These are phyloP conservation scores for Kuraishia piskuri DNA, from an alignment of 805 yeast genomes.

Conservation along the genomic window DNA sequence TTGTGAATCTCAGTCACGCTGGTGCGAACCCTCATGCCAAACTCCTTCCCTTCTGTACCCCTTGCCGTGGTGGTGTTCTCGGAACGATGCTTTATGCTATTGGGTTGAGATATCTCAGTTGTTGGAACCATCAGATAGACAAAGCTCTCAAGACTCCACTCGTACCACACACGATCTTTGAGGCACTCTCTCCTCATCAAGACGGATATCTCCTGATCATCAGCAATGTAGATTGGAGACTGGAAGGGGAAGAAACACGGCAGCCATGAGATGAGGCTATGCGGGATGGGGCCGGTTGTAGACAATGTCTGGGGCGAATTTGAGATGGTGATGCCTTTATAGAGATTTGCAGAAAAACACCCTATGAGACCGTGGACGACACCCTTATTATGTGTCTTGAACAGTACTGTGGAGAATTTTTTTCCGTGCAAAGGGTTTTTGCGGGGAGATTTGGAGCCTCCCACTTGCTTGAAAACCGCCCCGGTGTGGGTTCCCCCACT, in stretches of 20 bases:
- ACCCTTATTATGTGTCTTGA: slow-evolving; percentile 39
- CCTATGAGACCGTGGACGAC: slow-evolving; percentile 72
- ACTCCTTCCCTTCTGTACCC: slow-evolving; percentile 26
- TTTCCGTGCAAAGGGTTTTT: slow-evolving; percentile 14
- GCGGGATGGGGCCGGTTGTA: slow-evolving; percentile 25
- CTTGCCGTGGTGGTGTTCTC: slow-evolving; percentile 1
- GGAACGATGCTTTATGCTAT: slow-evolving; percentile 7
- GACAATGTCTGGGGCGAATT: slow-evolving; percentile 28
- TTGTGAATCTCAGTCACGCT: slow-evolving; percentile 32
- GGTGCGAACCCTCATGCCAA: slow-evolving; percentile 33
- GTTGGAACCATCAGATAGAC: slow-evolving; percentile 25
- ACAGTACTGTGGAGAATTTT: slow-evolving; percentile 10
- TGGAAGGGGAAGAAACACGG: slow-evolving; percentile 58
- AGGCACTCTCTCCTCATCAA: slow-evolving; percentile 38
- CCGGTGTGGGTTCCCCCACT: slow-evolving; percentile 23
- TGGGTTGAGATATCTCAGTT: slow-evolving; percentile 5
- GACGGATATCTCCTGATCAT: slow-evolving; percentile 46
- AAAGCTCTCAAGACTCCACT: slow-evolving; percentile 53
- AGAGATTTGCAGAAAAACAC: slow-evolving; percentile 62
- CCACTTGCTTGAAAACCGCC: background rate
- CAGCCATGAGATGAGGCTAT: slow-evolving; percentile 53
- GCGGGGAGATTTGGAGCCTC: slow-evolving; percentile 2
- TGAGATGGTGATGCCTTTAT: slow-evolving; percentile 46
- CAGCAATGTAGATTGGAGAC: slow-evolving; percentile 41
- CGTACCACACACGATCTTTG: slow-evolving; percentile 50